Percentiles rank a stretch among this genome's conserved stretches.
These are phyloP conservation scores for Metarhizium robertsii DNA, from an alignment of 2,329 filamentous ascomycete species.

Conservation along the genomic window DNA sequence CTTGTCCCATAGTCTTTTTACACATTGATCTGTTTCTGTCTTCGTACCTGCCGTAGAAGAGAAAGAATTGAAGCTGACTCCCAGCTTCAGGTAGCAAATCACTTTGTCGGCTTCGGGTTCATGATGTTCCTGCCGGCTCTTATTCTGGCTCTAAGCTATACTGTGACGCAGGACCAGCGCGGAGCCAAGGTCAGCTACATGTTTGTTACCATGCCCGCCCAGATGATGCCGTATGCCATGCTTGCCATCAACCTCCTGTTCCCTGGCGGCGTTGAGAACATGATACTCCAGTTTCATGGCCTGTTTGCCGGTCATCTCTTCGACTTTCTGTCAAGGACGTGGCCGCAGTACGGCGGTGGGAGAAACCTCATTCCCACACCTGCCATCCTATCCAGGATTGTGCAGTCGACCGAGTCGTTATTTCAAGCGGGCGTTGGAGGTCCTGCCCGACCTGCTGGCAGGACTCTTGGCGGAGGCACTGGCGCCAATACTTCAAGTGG, in stretches of 20 bases:
- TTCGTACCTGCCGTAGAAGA: neutral
- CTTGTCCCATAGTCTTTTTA: no score
- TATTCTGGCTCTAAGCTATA: constrained; percentile 73
- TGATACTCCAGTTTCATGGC: constrained; percentile 63
- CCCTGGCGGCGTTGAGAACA: constrained; percentile 39
- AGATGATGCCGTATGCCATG: constrained; percentile 73
- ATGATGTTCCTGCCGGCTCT: constrained; percentile 52
- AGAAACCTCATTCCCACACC: constrained; percentile 70
- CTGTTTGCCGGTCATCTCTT: constrained; percentile 81
- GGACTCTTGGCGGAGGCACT: constrained; percentile 22
- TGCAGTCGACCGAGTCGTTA: constrained; percentile 32
- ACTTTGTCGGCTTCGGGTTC: constrained; percentile 21
- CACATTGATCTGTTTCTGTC: neutral
- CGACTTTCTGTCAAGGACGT: constrained; percentile 81
- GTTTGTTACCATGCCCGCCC: constrained; percentile 74
- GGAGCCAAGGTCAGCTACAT: constrained; percentile 69
- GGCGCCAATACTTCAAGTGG: constrained; percentile 34
- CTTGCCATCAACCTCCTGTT: constrained; percentile 65
- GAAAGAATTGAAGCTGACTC: constrained; percentile 9
- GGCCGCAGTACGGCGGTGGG: constrained; percentile 82
- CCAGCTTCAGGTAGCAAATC: constrained; percentile 19
- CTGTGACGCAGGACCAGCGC: constrained; percentile 75
- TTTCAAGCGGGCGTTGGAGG: constrained; percentile 37
- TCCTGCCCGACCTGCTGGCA: constrained; percentile 29
- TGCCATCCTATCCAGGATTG: constrained; percentile 56